Percentiles rank a stretch among this genome's conserved stretches.
These are phyloP conservation scores for Spirogloea muscicola DNA, from an alignment of 139 green algal genomes.

Conservation along the genomic window DNA sequence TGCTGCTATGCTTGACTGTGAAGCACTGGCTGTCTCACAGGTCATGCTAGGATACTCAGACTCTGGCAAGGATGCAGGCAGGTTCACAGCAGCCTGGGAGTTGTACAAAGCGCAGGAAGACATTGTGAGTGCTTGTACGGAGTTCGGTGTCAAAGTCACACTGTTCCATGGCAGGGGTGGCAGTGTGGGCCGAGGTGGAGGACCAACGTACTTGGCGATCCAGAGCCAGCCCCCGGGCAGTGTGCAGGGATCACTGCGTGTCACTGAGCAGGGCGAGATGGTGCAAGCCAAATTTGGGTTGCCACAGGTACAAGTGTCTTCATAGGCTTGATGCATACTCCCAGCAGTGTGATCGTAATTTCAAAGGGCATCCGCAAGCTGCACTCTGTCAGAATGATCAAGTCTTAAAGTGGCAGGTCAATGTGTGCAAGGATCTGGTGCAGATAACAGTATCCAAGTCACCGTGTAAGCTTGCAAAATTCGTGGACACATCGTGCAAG, in stretches of 20 bases:
- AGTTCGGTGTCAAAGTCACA: constrained; percentile 62
- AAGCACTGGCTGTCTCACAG: too few species aligned
- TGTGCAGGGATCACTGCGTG: constrained; percentile 77
- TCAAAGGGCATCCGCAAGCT: background rate
- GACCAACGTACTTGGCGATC: constrained; percentile 89
- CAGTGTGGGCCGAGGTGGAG: constrained; percentile 88
- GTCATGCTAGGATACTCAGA: constrained; percentile 97
- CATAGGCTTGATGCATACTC: background rate
- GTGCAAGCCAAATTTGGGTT: constrained; percentile 84
- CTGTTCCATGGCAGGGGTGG: constrained; percentile 96
- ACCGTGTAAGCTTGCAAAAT: too few species aligned
- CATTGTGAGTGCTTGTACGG: constrained; percentile 7
- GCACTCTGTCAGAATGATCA: background rate
- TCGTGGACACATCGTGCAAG: too few species aligned
- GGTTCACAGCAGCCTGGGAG: constrained; percentile 85
- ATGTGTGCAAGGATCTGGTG: too few species aligned
- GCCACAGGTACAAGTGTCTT: background rate
- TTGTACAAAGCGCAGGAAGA: constrained; percentile 70
- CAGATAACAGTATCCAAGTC: too few species aligned
- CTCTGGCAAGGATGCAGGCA: constrained; percentile 92
- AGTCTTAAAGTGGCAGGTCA: too few species aligned
- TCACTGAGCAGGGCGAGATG: constrained; percentile 88
- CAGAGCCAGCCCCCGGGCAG: constrained; percentile 80
- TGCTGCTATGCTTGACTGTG: too few species aligned
- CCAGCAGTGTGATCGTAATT: too few species aligned